Percentiles rank a stretch among this genome's conserved stretches.
Evolutionary conservation across 345 rosid genomes (phyloP).

Genomic region (Capsella bursapastoris): DNA sequence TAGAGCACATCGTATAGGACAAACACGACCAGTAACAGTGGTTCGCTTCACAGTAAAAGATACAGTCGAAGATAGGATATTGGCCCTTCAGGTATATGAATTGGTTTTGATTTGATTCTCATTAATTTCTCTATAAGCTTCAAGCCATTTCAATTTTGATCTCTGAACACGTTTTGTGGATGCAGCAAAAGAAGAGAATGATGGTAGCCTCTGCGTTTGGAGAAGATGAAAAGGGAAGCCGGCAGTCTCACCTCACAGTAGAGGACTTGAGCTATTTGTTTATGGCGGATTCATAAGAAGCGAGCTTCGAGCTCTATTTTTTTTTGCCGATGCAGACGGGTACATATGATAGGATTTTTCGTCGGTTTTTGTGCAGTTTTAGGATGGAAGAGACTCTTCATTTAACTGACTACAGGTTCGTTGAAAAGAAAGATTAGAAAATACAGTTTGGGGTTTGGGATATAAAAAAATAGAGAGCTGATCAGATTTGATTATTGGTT

Average conservation of each 20-base stretch:
- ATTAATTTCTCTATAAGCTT: background rate
- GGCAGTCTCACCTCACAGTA: slow-evolving; percentile 80
- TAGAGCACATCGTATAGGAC: slow-evolving; percentile 98
- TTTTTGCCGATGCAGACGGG: slow-evolving; percentile 35
- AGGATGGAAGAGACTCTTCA: slow-evolving; percentile 28
- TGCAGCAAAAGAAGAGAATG: slow-evolving; percentile 90
- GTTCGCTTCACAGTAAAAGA: slow-evolving; percentile 84
- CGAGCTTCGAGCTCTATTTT: slow-evolving; percentile 15
- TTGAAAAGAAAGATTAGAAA: slow-evolving; percentile 28
- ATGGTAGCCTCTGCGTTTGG: slow-evolving; percentile 97
- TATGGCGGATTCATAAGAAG: slow-evolving; percentile 57
- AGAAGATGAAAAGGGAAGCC: slow-evolving; percentile 79
- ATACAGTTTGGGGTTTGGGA: slow-evolving; percentile 27
- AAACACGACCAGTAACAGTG: slow-evolving; percentile 88
- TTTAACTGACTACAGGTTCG: slow-evolving; percentile 40
- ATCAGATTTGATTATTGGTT: slow-evolving; percentile 31
- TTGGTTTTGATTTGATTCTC: background rate
- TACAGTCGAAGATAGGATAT: slow-evolving; percentile 93
- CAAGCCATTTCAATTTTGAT: slow-evolving; percentile 17
- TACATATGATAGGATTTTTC: slow-evolving; percentile 41
- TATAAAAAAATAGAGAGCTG: slow-evolving; percentile 33
- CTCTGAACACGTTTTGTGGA: slow-evolving; percentile 16
- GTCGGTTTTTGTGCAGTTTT: slow-evolving; percentile 38
- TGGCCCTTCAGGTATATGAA: slow-evolving; percentile 76
- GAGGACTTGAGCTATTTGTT: slow-evolving; percentile 89